Evolutionary conservation across 1,139 yeast genomes (phyloP), one percentile per base, ranked within the genome.

Genomic region (Wickerhamomyces sp.): DNA sequence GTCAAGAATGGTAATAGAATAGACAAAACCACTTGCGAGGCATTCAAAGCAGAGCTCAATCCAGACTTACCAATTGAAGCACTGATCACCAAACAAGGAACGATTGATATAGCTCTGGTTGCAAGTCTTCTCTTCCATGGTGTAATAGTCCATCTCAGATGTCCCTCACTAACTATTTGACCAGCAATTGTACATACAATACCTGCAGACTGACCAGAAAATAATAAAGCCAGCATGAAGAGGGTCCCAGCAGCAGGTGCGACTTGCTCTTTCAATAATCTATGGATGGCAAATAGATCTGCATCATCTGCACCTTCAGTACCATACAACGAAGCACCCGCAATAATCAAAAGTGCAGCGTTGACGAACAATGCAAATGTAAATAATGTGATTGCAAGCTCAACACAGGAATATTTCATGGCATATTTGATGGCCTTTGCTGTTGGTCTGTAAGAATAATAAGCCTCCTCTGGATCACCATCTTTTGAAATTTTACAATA

Each of bases 101-200:
- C 60, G 42, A 87, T 80, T 0, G 94, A 81, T 48, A 87, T 78
- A 15, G 75, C 66, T 65, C 95, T 73, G 0, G 95, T 87, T 23
- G 80, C 72, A 5, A 87, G 60, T 56, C 95, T 71, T 61, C 95
- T 73, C 41, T 81, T 60, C 95, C 95, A 87, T 7, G 95, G 95
- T 54, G 69, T 73, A 40, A 84, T 61, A 15, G 76, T 76, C 94
- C 95, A 86, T 49, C 79, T 76, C 39, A 87, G 74, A 60, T 85
- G 89, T 1, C 95, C 95, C 62, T 87, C 95, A 54, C 87, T 76
- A 5, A 87, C 90, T 56, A 87, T 83, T 62, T 87, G 95, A 10
- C 95, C 95, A 0, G 94, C 88, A 65, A 87, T 83, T 0, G 95
- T 87, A 61, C 95, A 87, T 2, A 87, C 91, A 48, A 87, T 81